Evolutionary conservation across 106 monocot species (phyloP).

Genomic region (Ottelia alismoides): DNA sequence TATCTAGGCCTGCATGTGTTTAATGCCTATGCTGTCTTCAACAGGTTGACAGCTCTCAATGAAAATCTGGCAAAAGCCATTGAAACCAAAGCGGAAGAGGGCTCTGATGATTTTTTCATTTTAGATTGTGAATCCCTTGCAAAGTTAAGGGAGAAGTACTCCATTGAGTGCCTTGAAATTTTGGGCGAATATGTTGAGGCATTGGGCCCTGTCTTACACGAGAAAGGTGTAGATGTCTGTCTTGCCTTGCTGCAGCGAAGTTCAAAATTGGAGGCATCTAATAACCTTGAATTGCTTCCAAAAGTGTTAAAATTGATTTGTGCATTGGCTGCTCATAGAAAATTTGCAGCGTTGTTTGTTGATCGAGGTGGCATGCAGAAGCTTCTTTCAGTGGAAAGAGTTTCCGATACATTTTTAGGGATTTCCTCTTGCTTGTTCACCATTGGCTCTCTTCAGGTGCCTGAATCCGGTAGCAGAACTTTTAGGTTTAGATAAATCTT

Average conservation of each 20-base stretch:
- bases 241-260: slow-evolving; percentile 63
- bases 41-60: too few species aligned
- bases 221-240: slow-evolving; percentile 96
- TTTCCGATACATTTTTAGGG: slow-evolving; percentile 55
- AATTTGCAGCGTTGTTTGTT: slow-evolving; percentile 89
- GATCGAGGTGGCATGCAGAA: slow-evolving; percentile 90
- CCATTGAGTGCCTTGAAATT: slow-evolving; percentile 74
- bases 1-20: too few species aligned
- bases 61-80: too few species aligned
- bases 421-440: slow-evolving; percentile 93
- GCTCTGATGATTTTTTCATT: slow-evolving; percentile 43
- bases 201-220: slow-evolving; percentile 81
- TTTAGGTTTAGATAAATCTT: too few species aligned
- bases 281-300: slow-evolving; percentile 42
- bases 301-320: slow-evolving; percentile 82
- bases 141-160: slow-evolving; percentile 61
- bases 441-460: slow-evolving; percentile 97
- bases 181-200: slow-evolving; percentile 97
- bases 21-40: too few species aligned
- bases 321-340: slow-evolving; percentile 81
- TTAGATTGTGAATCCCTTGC: slow-evolving; percentile 51
- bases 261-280: slow-evolving; percentile 28
- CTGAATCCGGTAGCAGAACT: too few species aligned
- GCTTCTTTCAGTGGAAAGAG: slow-evolving; percentile 60
- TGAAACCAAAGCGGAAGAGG: slow-evolving; percentile 31